Base-by-base conservation (phyloP, 371 early-diverging fungal genomes). In the Mortierella sp. region DNA sequence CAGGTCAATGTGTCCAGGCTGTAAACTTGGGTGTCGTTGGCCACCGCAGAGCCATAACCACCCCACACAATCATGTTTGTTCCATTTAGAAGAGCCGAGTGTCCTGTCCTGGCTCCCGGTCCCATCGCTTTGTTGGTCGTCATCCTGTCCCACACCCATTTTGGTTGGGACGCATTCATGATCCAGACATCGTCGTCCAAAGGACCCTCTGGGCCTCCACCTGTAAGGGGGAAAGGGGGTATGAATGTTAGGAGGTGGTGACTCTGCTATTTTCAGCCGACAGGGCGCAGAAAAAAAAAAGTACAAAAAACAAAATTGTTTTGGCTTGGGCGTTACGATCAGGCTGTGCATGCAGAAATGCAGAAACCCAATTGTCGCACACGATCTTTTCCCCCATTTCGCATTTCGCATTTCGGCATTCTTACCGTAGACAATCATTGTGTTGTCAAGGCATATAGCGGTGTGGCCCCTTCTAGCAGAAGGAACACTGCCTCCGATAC, bases 51-150 rank as follows among this genome's bases (percentile, higher is more conserved):
- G 7, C 74, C 74, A 19, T 61, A 74, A 28, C 74, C 74, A 27
- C 74, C 74, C 74, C 74, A 74, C 14, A 74, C 74, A 21, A 74
- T 60, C 69, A 74, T 74, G 26, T 74, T 74, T 43, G 74, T 74
- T 31, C 65, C 74, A 31, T 74, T 74, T 18, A 74, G n/a, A 24
- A 74, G 58, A 0, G 74, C 74, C 2, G 74, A 68, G 30, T 74
- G 74, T 39, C 74, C 74, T 6, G 74, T 68, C 42, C 74, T 30
- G 27, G 64, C 61, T 23, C 74, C 74, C 16, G 74, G 74, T 18
- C 74, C 74, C 21, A 53, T 16, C 19, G 46, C 61, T 28, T 68
- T 74, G 52, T 74, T 74, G 34, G 74, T 74, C 10, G 42, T 23
- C 21, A 74, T 61, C 23, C 74, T 59, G 39, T 68, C 61, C 74